Percentiles rank a stretch among this genome's conserved stretches.
Evolutionary conservation across 2,329 filamentous ascomycete genomes (phyloP).

Genomic region (Apiospora marii): DNA sequence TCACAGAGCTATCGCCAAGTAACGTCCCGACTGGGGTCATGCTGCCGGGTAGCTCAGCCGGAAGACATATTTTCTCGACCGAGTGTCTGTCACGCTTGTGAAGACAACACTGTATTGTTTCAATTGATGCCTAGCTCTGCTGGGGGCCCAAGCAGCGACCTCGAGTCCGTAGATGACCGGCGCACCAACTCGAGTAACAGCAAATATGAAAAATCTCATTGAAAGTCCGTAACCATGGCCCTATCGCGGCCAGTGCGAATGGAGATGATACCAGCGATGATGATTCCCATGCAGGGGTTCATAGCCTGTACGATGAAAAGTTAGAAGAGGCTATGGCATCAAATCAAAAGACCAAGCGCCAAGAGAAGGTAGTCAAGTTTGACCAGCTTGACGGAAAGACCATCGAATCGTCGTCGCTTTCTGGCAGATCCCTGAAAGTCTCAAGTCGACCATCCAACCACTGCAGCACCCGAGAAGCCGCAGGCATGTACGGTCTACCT

Average conservation of each 20-base stretch:
- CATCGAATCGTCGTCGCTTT: background rate
- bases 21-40: background rate
- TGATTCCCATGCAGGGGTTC: background rate
- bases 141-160: background rate
- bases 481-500: constrained; percentile 22
- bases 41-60: background rate
- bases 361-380: background rate
- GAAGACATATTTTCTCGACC: background rate
- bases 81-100: background rate
- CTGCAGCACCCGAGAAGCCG: background rate
- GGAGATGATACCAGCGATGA: background rate
- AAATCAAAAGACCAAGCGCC: background rate
- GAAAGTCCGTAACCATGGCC: background rate
- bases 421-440: background rate
- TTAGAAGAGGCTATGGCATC: background rate
- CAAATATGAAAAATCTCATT: background rate
- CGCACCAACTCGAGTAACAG: background rate
- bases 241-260: background rate
- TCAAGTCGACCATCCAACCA: background rate
- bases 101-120: background rate
- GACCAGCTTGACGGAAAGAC: background rate
- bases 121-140: background rate
- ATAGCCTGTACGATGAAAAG: background rate
- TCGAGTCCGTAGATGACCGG: background rate
- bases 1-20: too few species aligned